phyloP scores from a whole-genome alignment of 768 basidiomycete species.

The Trichaptum fuscoviolaceum region DNA sequence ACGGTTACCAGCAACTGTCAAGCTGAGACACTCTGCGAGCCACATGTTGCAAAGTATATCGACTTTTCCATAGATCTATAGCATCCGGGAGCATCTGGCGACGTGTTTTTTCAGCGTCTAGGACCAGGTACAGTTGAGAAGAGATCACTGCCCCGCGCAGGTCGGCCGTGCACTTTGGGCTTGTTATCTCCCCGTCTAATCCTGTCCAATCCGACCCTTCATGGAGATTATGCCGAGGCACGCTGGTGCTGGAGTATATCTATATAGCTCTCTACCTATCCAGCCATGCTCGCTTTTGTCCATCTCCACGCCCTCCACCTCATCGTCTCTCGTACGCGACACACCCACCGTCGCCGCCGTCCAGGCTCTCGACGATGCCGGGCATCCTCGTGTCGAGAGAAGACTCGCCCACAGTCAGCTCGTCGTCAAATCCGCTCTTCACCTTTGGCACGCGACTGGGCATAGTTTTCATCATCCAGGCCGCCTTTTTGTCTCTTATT shows the following conservation, averaged over 20 bases:
- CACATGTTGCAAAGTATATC: background rate
- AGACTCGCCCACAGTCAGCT: background rate
- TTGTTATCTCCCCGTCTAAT: background rate
- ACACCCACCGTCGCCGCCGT: no score
- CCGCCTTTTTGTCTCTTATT: slow-evolving; percentile 24
- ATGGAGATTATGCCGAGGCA: background rate
- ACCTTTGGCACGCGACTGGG: slow-evolving; percentile 24
- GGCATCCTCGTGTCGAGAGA: background rate
- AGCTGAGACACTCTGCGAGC: background rate
- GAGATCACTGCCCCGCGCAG: background rate
- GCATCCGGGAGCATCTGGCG: background rate
- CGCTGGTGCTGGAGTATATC: background rate
- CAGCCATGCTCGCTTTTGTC: background rate
- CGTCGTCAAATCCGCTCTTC: slow-evolving; percentile 8
- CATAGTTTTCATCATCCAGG: slow-evolving; percentile 25
- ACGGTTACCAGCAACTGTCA: background rate
- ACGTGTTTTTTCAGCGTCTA: no score
- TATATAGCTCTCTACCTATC: background rate
- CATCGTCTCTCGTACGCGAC: background rate
- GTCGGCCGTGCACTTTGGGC: background rate
- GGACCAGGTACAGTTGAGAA: background rate
- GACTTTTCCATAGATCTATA: background rate
- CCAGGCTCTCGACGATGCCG: background rate
- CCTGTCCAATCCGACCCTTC: background rate
- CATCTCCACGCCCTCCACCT: background rate